Conservation (phyloP, 1,284 basidiomycete genomes). For the Microstroma glucosiphilum region DNA sequence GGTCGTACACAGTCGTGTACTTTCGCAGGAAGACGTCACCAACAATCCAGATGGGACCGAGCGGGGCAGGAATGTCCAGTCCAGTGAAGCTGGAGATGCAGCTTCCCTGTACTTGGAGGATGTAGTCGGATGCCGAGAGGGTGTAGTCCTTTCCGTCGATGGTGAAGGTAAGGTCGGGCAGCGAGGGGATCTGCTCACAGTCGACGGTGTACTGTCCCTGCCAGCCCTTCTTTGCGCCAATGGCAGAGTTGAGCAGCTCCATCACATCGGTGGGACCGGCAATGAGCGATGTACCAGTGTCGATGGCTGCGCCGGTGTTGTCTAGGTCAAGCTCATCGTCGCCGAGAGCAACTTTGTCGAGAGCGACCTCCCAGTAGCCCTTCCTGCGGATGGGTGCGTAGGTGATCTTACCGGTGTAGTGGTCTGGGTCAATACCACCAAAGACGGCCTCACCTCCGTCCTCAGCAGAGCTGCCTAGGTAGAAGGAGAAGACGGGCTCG, state of each 20-base stretch:
- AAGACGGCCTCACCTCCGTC: conserved; percentile 91
- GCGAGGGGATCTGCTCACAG: conserved; percentile 70
- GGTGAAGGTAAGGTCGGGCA: conserved; percentile 81
- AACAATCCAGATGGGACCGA: conserved; percentile 85
- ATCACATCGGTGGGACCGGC: conserved; percentile 88
- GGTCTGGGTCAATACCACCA: conserved; percentile 76
- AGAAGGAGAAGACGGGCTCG: conserved; percentile 87
- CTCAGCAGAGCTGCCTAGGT: conserved; percentile 74
- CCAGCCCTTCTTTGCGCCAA: conserved; percentile 50
- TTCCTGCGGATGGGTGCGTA: conserved; percentile 91
- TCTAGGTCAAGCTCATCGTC: conserved; percentile 76
- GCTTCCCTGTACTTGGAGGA: conserved; percentile 77
- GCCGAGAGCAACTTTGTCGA: conserved; percentile 53
- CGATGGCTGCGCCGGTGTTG: conserved; percentile 75
- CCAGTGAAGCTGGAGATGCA: conserved; percentile 93
- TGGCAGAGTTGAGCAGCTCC: conserved; percentile 93
- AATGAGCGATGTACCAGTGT: conserved; percentile 72
- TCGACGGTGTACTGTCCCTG: conserved; percentile 59
- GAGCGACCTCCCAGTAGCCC: conserved; percentile 76
- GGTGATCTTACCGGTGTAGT: conserved; percentile 73
- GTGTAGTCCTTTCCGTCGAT: conserved; percentile 58
- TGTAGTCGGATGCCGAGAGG: conserved; percentile 77
- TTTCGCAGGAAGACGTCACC: conserved; percentile 62
- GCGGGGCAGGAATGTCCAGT: conserved; percentile 81
- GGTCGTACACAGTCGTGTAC: conserved; percentile 92